Percentiles rank a stretch among this genome's conserved stretches.
phyloP scores from a whole-genome alignment of 805 yeast genomes.

The Hanseniaspora vineae region DNA sequence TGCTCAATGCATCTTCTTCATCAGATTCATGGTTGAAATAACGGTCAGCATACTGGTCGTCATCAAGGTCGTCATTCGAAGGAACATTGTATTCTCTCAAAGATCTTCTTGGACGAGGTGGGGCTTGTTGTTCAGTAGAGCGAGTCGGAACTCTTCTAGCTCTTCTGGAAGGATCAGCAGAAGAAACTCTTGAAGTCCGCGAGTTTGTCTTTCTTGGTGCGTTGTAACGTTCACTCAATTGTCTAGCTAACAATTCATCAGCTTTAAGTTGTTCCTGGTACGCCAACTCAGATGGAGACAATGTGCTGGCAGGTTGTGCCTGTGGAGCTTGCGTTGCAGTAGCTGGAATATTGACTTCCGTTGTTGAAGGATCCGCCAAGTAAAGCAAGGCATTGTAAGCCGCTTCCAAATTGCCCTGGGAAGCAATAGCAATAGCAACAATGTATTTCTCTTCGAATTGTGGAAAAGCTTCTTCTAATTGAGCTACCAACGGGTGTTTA shows the following conservation, averaged over 20 bases:
- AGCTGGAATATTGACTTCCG: slow-evolving; percentile 2
- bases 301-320: slow-evolving; percentile 8
- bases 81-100: slow-evolving; percentile 10
- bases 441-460: slow-evolving; percentile 54
- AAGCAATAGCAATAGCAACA: slow-evolving; percentile 74
- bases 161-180: too few relatives aligned
- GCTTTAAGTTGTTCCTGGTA: slow-evolving; percentile 33
- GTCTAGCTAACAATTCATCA: slow-evolving; percentile 77
- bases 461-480: slow-evolving; percentile 81
- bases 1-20: slow-evolving; percentile 41
- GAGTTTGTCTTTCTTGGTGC: slow-evolving; percentile 3
- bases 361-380: slow-evolving; percentile 51
- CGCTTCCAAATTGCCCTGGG: slow-evolving; percentile 65
- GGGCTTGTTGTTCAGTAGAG: slow-evolving; percentile 11
- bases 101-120: slow-evolving; percentile 18
- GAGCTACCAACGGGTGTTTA: slow-evolving; percentile 25
- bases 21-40: too few relatives aligned
- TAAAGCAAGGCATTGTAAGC: slow-evolving; percentile 82
- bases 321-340: slow-evolving; percentile 14
- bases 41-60: slow-evolving; percentile 11
- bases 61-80: slow-evolving; percentile 15
- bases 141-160: too few relatives aligned
- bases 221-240: slow-evolving; percentile 55
- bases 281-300: slow-evolving; percentile 10
- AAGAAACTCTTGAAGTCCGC: too few relatives aligned